These are phyloP conservation scores for Mrakia blollopis DNA, from an alignment of 768 basidiomycete genomes.

Conservation along the genomic window DNA sequence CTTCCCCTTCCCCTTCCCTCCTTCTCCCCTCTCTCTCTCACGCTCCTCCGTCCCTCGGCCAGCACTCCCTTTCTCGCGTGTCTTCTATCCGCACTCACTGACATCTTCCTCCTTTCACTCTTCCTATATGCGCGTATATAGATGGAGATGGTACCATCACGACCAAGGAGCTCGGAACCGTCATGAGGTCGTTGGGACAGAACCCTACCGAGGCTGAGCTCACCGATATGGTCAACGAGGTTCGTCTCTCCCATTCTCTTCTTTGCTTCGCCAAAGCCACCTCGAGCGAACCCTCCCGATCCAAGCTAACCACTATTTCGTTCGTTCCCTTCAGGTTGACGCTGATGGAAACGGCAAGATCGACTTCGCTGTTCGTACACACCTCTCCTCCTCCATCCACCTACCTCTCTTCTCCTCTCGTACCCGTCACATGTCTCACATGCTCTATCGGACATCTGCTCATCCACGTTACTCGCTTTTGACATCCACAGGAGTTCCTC, in stretches of 20 bases:
- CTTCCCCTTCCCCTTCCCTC: not conserved
- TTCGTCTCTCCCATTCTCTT: conserved; percentile 31
- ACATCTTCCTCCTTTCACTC: not conserved
- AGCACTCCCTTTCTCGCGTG: not conserved
- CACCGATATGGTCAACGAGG: conserved; percentile 91
- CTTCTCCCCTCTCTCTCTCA: not conserved
- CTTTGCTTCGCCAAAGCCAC: not conserved
- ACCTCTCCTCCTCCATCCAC: not conserved
- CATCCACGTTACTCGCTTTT: no score
- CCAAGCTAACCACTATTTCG: no score
- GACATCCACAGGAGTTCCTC: conserved; percentile 27
- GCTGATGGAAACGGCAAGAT: conserved; percentile 83
- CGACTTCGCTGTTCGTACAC: conserved; percentile 58
- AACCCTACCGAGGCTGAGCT: conserved; percentile 88
- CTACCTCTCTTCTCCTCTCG: not conserved
- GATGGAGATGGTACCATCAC: conserved; percentile 93
- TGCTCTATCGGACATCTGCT: no score
- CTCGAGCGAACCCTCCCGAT: no score
- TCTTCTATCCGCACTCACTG: not conserved
- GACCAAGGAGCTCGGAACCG: conserved; percentile 80
- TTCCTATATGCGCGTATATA: conserved; percentile 41
- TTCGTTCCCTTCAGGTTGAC: conserved; percentile 52
- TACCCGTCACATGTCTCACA: not conserved
- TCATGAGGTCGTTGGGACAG: conserved; percentile 88
- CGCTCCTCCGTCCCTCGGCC: not conserved